Evolutionary conservation across 176 grass and related monocot genomes (phyloP), one percentile per base, ranked within the genome.

Genomic region (Juncus inflexus): DNA sequence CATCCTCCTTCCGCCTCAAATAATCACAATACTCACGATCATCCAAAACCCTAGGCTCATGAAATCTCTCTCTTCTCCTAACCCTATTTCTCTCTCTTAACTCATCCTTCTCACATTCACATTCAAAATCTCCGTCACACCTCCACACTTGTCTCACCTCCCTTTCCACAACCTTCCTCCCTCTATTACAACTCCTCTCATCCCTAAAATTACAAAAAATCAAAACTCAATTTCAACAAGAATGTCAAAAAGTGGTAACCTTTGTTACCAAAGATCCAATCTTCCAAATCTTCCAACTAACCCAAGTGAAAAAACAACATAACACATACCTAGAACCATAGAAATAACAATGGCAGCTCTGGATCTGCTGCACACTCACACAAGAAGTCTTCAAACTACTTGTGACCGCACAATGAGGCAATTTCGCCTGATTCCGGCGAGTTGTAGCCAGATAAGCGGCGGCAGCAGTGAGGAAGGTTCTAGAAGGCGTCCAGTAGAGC

Each of bases 401-500:
- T 3, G 66, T 38, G 19, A 49, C 12, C 43, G 47, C 9, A 69
- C 66, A 69, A 36, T 69, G 66, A 12, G 67, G 57, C 67, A 71
- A 41, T 35, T 45, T 58, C 14, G 12, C 67, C 67, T 55, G 67
- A 42, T 50, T 28, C 35, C 67, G 54, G 39, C 67, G 67, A 41
- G 52, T 71, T 9, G 67, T 71, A 5, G 67, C 67, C 38, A 71
- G 52, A 40, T 71, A 71, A 3, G 67, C 57, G 4, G 67, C 53
- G 11, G 67, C 67, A 12, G 67, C 67, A 2, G 67, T 52, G 57
- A 71, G 39, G 67, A 71, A 71, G 67, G 67, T 71, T 65, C 73
- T 65, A 56, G 60, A 45, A 56, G 73, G 60, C 3, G 51, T 14
- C 36, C 15, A 76, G 40, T 41, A 65, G 35, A 77, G 64, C 55